Percentiles rank a stretch among this genome's conserved stretches.
phyloP scores from a whole-genome alignment of 1,284 basidiomycete species.

The Ceratorhiza oryzae-sativae region DNA sequence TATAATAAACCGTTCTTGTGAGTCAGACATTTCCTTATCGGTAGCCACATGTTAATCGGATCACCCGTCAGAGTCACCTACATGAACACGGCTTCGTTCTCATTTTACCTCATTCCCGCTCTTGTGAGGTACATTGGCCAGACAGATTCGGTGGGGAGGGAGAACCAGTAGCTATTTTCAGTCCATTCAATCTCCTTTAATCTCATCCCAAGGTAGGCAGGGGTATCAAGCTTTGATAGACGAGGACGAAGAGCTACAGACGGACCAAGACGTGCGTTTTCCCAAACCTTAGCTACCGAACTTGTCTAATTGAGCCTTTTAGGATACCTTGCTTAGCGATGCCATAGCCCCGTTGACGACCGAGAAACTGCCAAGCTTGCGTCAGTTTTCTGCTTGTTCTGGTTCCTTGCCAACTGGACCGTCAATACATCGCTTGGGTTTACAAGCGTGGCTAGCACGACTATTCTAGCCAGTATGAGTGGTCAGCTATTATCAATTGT shows the following conservation, averaged over 20 bases:
- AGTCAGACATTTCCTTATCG: conserved; percentile 47
- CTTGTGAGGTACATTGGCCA: conserved; percentile 55
- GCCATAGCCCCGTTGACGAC: conserved; percentile 63
- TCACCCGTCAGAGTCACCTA: conserved; percentile 72
- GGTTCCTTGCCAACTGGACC: conserved; percentile 93
- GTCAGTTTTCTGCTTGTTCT: conserved; percentile 78
- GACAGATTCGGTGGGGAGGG: conserved; percentile 41
- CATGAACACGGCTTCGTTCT: conserved; percentile 85
- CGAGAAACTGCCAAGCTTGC: conserved; percentile 80
- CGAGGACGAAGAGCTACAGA: conserved; percentile 37
- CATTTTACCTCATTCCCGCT: conserved; percentile 86
- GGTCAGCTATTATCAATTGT: conserved; percentile 60
- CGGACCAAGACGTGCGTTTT: conserved; percentile 17
- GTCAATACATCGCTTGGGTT: conserved; percentile 82
- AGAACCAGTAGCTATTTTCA: conserved; percentile 8
- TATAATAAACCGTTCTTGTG: conserved; percentile 84
- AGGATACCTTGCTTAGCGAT: conserved; percentile 39
- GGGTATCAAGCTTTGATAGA: conserved; percentile 29
- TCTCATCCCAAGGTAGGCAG: conserved; percentile 16
- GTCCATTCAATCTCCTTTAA: not conserved
- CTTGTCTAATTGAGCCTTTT: conserved; percentile 33
- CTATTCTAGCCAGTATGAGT: conserved; percentile 86
- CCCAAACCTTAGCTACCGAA: conserved; percentile 4
- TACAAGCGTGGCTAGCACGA: conserved; percentile 91
- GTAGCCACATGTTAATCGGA: not conserved